Evolutionary conservation across 208 protist species (phyloP), one percentile per base, ranked within the genome.

Genomic region (Crithidia expoeki): DNA sequence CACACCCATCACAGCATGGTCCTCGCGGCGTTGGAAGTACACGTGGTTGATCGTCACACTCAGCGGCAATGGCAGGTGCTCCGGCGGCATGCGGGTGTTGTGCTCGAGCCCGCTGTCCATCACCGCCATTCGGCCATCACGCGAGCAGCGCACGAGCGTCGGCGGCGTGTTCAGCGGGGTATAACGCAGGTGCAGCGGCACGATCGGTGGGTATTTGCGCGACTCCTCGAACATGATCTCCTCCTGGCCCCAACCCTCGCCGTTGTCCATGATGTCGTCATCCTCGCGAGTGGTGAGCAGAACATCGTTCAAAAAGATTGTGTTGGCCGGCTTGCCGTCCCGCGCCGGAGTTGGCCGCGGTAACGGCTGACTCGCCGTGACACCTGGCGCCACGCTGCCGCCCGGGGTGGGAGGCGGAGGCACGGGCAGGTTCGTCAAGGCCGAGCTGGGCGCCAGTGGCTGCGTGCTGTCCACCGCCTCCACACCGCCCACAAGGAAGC

Each of bases 11-110:
- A 95, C 93, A 16, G 85, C 79, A 74, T 96, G 89, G 68, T 95
- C 84, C 47, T 94, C 93, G 28, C 90, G 80, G 44, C 86, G 85
- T 79, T 95, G 91, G 75, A 97, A 97, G 81, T 97, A 97, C 49
- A 95, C 88, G 74, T 97, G 93, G 69, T 97, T 97, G 74, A 97
- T 92, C 16, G 93, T 96, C 23, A 95, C 93, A 64, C 85, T 94
- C 46, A 95, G 84, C 12, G 93, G 93, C 38, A 95, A 73, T 21
- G 93, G 93, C 33, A 97, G 85, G 68, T 94, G 79, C 76, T 94
- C 91, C 6, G 88, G 84, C 33, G 64, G 60, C 47, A 77, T 50
- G 27, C 72, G 68, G 32, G 66, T 53, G 73, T 68, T 77, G 46
- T 65, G 60, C 55, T 80, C 83, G n/a, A 65, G 27, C 17, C 64